Evolutionary conservation across 768 basidiomycete species (phyloP).

Genomic region (Crepidotus variabilis): DNA sequence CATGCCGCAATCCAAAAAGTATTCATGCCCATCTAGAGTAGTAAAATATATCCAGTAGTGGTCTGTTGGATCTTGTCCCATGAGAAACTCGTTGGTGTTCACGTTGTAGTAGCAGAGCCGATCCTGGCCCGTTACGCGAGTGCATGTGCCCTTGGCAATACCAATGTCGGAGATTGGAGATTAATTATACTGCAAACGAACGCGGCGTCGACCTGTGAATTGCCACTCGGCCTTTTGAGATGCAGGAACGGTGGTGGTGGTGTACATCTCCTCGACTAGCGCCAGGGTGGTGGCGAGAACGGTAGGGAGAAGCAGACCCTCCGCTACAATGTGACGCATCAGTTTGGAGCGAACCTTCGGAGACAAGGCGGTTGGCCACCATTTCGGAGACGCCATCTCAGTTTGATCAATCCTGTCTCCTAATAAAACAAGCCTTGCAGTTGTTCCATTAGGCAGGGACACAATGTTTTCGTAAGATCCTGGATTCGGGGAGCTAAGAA

Average conservation of each 20-base stretch:
- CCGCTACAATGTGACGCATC: constrained; percentile 24
- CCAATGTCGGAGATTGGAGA: constrained; percentile 45
- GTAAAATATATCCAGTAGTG: constrained; percentile 51
- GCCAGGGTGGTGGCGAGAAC: constrained; percentile 28
- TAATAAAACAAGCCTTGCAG: constrained; percentile 24
- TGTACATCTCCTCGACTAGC: constrained; percentile 37
- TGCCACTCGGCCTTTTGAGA: background rate
- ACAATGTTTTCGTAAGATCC: constrained; percentile 6
- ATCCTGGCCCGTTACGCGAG: constrained; percentile 29
- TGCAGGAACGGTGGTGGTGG: constrained; percentile 20
- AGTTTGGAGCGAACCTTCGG: constrained; percentile 25
- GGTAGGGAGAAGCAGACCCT: constrained; percentile 31
- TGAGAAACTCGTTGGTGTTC: constrained; percentile 17
- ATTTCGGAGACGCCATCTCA: constrained; percentile 12
- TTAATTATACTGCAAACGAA: constrained; percentile 31
- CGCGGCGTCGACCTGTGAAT: constrained; percentile 18
- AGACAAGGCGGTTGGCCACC: constrained; percentile 31
- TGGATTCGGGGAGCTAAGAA: constrained; percentile 24
- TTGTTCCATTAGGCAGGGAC: constrained; percentile 20
- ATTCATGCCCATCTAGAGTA: constrained; percentile 35
- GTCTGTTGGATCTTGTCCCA: constrained; percentile 39
- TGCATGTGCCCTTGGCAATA: constrained; percentile 29
- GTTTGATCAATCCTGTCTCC: constrained; percentile 17
- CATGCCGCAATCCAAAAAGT: constrained; percentile 38
- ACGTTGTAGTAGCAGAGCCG: constrained; percentile 30